Conservation (phyloP, 352 stramenopile species). For the Globisporangium middletonii region DNA sequence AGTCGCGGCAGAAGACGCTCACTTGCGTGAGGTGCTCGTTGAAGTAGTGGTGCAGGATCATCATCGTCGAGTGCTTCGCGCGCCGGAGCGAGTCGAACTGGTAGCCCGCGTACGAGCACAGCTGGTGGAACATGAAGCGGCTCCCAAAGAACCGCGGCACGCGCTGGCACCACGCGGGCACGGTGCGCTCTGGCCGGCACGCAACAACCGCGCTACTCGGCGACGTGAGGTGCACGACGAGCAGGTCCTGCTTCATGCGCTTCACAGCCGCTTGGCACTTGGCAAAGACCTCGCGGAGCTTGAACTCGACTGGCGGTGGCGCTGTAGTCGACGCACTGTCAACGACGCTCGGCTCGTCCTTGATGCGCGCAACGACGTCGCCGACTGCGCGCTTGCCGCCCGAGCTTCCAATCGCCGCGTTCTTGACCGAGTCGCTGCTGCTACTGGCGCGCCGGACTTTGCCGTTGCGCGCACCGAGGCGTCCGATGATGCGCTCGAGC, state of each 20-base stretch:
- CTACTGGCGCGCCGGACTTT: conserved; percentile 47
- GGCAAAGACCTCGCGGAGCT: conserved; percentile 63
- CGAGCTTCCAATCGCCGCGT: conserved; percentile 23
- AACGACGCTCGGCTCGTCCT: conserved; percentile 27
- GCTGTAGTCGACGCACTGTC: background rate
- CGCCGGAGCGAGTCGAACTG: conserved; percentile 86
- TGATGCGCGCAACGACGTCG: conserved; percentile 32
- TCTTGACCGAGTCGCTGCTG: conserved; percentile 22
- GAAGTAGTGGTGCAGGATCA: conserved; percentile 87
- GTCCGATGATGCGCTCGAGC: conserved; percentile 68
- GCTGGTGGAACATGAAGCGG: conserved; percentile 86
- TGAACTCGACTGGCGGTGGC: conserved; percentile 38
- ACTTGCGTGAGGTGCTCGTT: conserved; percentile 64
- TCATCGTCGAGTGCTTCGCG: conserved; percentile 89
- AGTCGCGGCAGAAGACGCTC: conserved; percentile 76
- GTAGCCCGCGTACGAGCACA: conserved; percentile 69
- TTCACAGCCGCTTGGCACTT: conserved; percentile 56
- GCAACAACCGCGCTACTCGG: background rate
- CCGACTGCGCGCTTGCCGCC: conserved; percentile 39
- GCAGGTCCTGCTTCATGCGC: conserved; percentile 69
- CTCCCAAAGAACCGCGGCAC: conserved; percentile 79
- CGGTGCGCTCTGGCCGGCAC: conserved; percentile 31
- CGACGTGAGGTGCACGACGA: conserved; percentile 59
- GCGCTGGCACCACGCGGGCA: conserved; percentile 44
- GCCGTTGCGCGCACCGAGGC: conserved; percentile 50